A percentile compares a stretch with the other conserved stretches of the same genome.
phyloP scores from a whole-genome alignment of 148 eudicot species.

The Selenicereus undatus region DNA sequence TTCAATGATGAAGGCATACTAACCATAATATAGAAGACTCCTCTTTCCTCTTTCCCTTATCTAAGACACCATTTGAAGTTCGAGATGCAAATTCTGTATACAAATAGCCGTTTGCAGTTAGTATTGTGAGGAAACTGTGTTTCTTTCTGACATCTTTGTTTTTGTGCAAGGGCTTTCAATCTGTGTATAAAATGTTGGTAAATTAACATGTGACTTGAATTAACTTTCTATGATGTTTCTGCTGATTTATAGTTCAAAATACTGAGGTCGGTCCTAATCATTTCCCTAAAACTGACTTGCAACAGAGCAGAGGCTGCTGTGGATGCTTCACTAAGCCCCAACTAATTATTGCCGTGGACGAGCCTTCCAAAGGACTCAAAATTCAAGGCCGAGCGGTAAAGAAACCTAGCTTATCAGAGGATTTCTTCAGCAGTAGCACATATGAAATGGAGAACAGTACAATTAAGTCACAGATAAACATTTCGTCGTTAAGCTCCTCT shows the following conservation, averaged over 20 bases:
- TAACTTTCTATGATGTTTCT: too few species aligned
- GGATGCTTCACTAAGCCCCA: conserved; percentile 88
- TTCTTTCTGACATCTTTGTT: neutral
- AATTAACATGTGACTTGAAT: neutral
- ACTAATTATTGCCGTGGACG: conserved; percentile 61
- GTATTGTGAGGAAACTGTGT: neutral
- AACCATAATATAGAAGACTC: neutral
- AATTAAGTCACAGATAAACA: conserved; percentile 71
- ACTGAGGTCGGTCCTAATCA: conserved; percentile 31
- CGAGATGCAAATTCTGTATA: neutral
- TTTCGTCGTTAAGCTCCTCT: conserved; percentile 71
- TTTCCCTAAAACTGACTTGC: conserved; percentile 46
- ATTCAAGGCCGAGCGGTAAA: conserved; percentile 60
- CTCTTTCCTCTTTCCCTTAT: neutral
- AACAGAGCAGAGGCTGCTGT: conserved; percentile 99
- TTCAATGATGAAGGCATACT: neutral
- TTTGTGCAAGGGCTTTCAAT: neutral
- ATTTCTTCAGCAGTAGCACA: conserved; percentile 80
- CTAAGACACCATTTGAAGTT: neutral
- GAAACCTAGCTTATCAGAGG: conserved; percentile 45
- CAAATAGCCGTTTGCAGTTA: neutral
- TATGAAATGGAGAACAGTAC: conserved; percentile 82
- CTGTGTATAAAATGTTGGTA: neutral
- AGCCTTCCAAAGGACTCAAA: conserved; percentile 72
- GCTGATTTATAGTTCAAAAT: neutral